phyloP scores from a whole-genome alignment of 2,329 filamentous ascomycete species.

The Stagonosporopsis chrysanthemi region DNA sequence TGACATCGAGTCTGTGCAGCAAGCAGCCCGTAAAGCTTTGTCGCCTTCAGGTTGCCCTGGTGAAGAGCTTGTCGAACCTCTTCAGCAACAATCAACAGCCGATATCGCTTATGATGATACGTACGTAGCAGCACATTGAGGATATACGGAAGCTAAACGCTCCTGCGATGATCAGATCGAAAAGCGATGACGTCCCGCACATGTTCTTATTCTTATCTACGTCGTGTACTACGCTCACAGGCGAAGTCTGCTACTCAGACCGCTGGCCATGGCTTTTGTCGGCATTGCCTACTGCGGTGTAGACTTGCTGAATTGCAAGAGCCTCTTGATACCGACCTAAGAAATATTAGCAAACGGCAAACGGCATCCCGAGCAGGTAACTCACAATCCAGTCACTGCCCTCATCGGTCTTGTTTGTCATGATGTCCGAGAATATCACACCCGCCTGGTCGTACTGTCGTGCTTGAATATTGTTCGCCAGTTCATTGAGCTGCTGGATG shows the following conservation, averaged over 20 bases:
- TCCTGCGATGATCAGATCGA: background rate
- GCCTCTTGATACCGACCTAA: conserved; percentile 49
- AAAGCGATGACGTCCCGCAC: background rate
- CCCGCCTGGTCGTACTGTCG: conserved; percentile 56
- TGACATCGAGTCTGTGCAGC: background rate
- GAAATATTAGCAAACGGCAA: conserved; percentile 5
- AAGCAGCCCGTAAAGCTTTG: background rate
- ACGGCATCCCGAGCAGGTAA: conserved; percentile 10
- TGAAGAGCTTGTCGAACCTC: no score
- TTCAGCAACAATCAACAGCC: background rate
- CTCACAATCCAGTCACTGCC: conserved; percentile 61
- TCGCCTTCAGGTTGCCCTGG: background rate
- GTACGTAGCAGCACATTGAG: background rate
- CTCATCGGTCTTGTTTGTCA: conserved; percentile 58
- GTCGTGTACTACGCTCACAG: conserved; percentile 4
- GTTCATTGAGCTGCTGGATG: conserved; percentile 68
- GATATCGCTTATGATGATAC: background rate
- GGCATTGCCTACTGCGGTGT: conserved; percentile 27
- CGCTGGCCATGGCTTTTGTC: conserved; percentile 3
- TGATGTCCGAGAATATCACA: conserved; percentile 55
- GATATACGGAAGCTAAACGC: background rate
- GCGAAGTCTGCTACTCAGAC: background rate
- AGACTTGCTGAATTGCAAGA: conserved; percentile 50
- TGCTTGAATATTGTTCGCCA: conserved; percentile 54
- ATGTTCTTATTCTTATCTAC: background rate